Evolutionary conservation across 768 basidiomycete genomes (phyloP), one percentile per base, ranked within the genome.

Genomic region (Hortiboletus flavorubellus): DNA sequence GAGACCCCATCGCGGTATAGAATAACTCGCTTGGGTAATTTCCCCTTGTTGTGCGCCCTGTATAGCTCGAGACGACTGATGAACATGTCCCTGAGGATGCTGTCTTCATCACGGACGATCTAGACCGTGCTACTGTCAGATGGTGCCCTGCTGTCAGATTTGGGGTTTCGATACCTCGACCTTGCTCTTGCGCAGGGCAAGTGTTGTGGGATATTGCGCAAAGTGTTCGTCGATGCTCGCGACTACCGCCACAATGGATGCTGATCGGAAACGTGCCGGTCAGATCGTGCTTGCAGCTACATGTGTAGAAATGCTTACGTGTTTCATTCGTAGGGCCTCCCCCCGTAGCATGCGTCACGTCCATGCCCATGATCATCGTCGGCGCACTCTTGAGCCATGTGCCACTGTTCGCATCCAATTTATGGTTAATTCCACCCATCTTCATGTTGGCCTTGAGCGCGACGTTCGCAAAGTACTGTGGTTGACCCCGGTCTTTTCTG

Each of bases 1-100:
- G 89, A 90, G 14, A 92, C 89, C 38, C 91, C 91, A 64, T 92
- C 91, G 2, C 80, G 75, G 59, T 77, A 82, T 5, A 82, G 70
- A 29, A 82, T 59, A 9, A 82, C 68, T 2, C 80, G 75, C 15
- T 68, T 37, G 2, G 81, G 81, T 4, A 82, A 63, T 21, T 42
- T 37, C 4, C 69, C 70, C 1, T 61, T 64, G 58, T 73, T 77
- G 47, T 51, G 70, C 7, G 46, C 51, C 46, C 62, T 60, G 71
- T 72, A 83, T 2, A 72, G 59, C 30, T 70, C 51, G 26, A 83
- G 66, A 15, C 81, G 72, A 51, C 77, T 78, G 3, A 73, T 64
- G 67, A 83, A 78, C 78, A 82, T 82, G 35, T 70, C 61, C 26
- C 59, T 61, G 21, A 83, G 68, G 30, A 75, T 44, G 4, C 8